Evolutionary conservation across 345 rosid species (phyloP), one percentile per base, ranked within the genome.

Genomic region (Citrus sp.): DNA sequence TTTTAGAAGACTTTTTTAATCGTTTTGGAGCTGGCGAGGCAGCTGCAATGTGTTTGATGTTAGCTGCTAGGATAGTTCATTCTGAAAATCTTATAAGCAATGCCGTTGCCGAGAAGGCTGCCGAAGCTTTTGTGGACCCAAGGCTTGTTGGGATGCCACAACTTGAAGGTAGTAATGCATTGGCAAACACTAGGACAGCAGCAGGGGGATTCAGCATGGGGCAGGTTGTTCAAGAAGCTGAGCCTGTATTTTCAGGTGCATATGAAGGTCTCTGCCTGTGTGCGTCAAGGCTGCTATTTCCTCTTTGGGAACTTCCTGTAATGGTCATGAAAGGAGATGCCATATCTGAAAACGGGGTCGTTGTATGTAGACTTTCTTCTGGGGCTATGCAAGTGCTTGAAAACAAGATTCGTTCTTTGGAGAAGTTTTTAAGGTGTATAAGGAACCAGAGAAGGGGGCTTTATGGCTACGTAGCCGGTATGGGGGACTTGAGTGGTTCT

Each of bases 161-260:
- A 83, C 91, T 96, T 88, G 97, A 90, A 86, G 98, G 97, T 76
- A 88, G 84, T 76, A 88, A 85, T 83, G 93, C 92, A 72, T 80
- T 96, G 71, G 84, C 98, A 82, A 91, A 85, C 81, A 85, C 98
- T 78, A 90, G 98, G 87, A 81, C 97, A 58, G 82, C 97, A 65
- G 87, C 92, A 38, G 98, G 97, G 78, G 99, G 98, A 79, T 96
- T 96, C 80, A 92, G 98, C 89, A 92, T 94, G 99, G 99, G 98
- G 60, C 98, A 96, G 86, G 98, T 96, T 86, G 98, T 96, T 83
- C 97, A 94, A 86, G 98, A 94, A 85, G 94, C 98, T 8, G 98
- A 92, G 84, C 98, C 99, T 68, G 88, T 91, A 64, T 92, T 94
- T 84, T 94, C 99, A 12, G 98, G 97, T 82, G 98, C 95, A 30